Conservation (phyloP, 116 monocot genomes). For the Cymodocea nodosa region DNA sequence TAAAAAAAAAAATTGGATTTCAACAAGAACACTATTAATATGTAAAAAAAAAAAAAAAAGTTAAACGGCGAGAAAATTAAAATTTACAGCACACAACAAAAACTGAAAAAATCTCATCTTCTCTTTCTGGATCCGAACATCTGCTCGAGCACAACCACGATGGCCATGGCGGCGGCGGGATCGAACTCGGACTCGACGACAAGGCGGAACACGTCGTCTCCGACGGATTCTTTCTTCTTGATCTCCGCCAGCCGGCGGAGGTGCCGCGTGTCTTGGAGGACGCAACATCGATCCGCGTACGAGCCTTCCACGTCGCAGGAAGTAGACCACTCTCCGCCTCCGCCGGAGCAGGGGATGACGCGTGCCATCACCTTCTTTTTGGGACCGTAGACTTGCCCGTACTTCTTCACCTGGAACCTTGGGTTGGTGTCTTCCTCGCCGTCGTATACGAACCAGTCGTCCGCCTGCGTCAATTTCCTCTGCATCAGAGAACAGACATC, state of each 20-base stretch:
- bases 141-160: conserved; percentile 69
- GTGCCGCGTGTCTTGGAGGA: not conserved
- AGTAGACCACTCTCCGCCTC: not conserved
- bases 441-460: conserved; percentile 56
- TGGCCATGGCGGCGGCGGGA: conserved; percentile 48
- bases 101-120: not conserved
- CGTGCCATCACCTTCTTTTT: conserved; percentile 8
- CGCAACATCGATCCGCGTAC: conserved; percentile 42
- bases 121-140: conserved; percentile 39
- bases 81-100: too few species aligned
- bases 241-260: conserved; percentile 24
- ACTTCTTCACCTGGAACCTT: conserved; percentile 27
- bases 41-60: too few species aligned
- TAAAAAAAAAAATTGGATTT: too few species aligned
- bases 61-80: too few species aligned
- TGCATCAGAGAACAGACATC: not conserved
- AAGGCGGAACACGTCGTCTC: conserved; percentile 14
- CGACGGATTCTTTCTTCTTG: not conserved
- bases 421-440: conserved; percentile 50
- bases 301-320: conserved; percentile 66
- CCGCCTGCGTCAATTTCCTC: conserved; percentile 36
- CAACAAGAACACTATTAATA: too few species aligned
- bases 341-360: not conserved
- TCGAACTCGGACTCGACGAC: conserved; percentile 33
- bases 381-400: conserved; percentile 10